A percentile compares a stretch with the other conserved stretches of the same genome.
phyloP scores from a whole-genome alignment of 257 asterid genomes.

The Nicotiana tabacum region DNA sequence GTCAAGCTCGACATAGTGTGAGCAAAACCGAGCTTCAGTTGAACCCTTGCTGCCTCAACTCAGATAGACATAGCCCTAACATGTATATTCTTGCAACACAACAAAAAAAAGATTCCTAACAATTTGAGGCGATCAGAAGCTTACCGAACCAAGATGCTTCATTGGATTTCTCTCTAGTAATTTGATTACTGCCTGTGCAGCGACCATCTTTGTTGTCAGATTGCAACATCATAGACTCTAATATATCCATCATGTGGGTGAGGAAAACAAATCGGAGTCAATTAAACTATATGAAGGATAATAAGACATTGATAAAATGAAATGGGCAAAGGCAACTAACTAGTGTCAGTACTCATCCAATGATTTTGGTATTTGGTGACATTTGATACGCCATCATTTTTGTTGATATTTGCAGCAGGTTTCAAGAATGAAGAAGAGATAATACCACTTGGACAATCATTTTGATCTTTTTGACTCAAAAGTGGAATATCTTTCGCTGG shows the following conservation, averaged over 20 bases:
- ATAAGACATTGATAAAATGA: not conserved
- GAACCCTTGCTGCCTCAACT: not conserved
- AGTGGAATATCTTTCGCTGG: not conserved
- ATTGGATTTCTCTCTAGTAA: not conserved
- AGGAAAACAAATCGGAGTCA: not conserved
- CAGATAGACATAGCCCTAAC: not conserved
- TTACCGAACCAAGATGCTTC: conserved; percentile 1
- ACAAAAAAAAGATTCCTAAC: not conserved
- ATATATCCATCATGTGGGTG: not conserved
- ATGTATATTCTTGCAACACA: not conserved
- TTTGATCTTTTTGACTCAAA: not conserved
- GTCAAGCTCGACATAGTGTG: not conserved
- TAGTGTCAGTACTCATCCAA: not conserved
- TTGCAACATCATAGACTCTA: not conserved
- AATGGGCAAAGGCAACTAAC: not conserved
- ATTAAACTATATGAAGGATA: not conserved
- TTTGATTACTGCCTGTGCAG: not conserved
- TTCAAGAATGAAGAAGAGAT: not conserved
- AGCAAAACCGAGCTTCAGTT: conserved; percentile 15
- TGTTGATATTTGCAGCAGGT: not conserved
- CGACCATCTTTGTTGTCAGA: not conserved
- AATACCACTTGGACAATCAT: not conserved
- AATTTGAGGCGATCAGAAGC: not conserved
- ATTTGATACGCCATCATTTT: not conserved
- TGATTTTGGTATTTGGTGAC: not conserved